A percentile compares a stretch with the other conserved stretches of the same genome.
phyloP scores from a whole-genome alignment of 2,329 filamentous ascomycete species.

The Beauveria asiatica region DNA sequence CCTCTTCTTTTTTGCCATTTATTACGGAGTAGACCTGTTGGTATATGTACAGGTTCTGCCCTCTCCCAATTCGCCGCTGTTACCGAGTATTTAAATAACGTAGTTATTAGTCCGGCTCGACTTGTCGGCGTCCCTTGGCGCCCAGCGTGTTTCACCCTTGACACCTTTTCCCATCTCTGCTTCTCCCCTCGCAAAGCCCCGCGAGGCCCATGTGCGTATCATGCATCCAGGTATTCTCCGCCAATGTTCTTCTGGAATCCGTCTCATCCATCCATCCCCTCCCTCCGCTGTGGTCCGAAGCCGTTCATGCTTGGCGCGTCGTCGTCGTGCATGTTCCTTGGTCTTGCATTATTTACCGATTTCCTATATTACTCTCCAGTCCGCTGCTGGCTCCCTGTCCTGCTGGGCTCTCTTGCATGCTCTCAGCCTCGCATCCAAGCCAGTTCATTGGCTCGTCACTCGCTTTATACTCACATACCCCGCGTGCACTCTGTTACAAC shows the following conservation, averaged over 20 bases:
- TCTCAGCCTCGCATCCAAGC: background rate
- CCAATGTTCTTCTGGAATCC: background rate
- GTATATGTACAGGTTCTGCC: background rate
- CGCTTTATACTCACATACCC: background rate
- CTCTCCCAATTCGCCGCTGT: background rate
- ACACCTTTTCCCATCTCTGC: background rate
- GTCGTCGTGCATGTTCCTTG: background rate
- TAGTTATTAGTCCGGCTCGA: too few relatives aligned
- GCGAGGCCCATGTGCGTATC: background rate
- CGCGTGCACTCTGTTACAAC: background rate
- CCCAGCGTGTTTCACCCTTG: conserved; percentile 9
- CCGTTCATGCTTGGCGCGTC: background rate
- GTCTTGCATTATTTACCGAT: background rate
- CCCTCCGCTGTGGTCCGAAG: background rate
- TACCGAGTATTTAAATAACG: too few relatives aligned
- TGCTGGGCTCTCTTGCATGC: background rate
- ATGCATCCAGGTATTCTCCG: conserved; percentile 4
- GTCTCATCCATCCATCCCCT: conserved; percentile 1
- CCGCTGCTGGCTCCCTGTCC: background rate
- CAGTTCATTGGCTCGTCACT: conserved; percentile 9
- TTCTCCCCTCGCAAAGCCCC: background rate
- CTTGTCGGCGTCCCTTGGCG: background rate
- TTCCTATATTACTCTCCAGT: background rate
- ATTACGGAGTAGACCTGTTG: too few relatives aligned
- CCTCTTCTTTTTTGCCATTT: background rate